A percentile compares a stretch with the other conserved stretches of the same genome.
Conservation (phyloP, 768 basidiomycete species). For the Auricularia sp. region DNA sequence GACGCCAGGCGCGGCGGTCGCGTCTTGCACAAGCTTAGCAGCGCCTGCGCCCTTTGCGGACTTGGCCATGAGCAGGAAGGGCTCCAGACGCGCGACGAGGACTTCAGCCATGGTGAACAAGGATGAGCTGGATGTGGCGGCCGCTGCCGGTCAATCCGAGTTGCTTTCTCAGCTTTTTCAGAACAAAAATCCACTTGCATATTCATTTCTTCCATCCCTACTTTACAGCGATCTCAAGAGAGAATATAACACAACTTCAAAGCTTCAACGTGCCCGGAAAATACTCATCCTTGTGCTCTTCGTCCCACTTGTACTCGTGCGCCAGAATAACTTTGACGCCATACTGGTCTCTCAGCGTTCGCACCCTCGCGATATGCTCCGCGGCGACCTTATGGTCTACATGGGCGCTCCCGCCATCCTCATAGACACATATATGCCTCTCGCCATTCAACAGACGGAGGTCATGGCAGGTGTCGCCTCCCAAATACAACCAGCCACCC, state of each 20-base stretch:
- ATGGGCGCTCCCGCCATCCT: conserved; percentile 23
- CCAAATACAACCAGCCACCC: conserved; percentile 48
- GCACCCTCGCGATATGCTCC: neutral
- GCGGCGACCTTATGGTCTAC: neutral
- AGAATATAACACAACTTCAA: too few species aligned
- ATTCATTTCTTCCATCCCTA: too few species aligned
- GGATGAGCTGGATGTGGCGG: neutral
- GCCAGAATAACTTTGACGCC: neutral
- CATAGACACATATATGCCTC: conserved; percentile 7
- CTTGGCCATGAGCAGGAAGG: conserved; percentile 85
- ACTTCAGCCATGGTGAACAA: neutral
- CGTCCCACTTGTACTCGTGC: neutral
- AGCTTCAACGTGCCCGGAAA: neutral
- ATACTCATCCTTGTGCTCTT: neutral
- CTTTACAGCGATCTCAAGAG: too few species aligned
- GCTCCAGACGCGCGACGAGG: conserved; percentile 67
- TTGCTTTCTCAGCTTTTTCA: too few species aligned
- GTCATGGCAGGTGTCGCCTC: conserved; percentile 49
- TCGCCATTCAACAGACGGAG: conserved; percentile 40
- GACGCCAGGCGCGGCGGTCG: conserved; percentile 79
- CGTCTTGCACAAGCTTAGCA: conserved; percentile 79
- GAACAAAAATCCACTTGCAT: too few species aligned
- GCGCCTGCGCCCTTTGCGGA: conserved; percentile 88
- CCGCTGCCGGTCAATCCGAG: too few species aligned
- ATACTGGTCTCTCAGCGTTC: neutral